Evolutionary conservation across 305 asterid genomes (phyloP).

Genomic region (Fraxinus albicans): DNA sequence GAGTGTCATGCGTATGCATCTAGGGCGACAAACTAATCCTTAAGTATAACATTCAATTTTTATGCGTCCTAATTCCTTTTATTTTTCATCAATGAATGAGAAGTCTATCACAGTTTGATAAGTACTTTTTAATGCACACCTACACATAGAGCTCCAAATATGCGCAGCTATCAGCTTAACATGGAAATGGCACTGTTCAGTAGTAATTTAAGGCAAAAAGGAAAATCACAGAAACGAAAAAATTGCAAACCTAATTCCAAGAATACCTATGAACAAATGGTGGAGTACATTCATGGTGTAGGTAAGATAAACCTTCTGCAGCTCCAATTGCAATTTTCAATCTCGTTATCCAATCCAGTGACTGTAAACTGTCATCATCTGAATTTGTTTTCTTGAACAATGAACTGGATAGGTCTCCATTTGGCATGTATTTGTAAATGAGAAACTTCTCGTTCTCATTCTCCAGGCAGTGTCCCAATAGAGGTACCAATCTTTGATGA

Average conservation of each 20-base stretch:
- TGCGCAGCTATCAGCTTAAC: not conserved
- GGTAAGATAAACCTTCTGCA: slow-evolving; percentile 34
- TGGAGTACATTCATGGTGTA: slow-evolving; percentile 57
- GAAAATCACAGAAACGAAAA: not conserved
- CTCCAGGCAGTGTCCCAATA: slow-evolving; percentile 67
- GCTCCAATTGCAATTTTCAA: slow-evolving; percentile 62
- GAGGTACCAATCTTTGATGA: slow-evolving; percentile 55
- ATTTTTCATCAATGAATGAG: not conserved
- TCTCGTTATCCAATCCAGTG: slow-evolving; percentile 70
- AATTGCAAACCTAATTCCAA: not conserved
- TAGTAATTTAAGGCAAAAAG: not conserved
- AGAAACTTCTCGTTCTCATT: slow-evolving; percentile 55
- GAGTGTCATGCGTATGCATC: not conserved
- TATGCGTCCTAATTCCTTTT: not conserved
- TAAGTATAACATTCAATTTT: not conserved
- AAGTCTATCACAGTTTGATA: not conserved
- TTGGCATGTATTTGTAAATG: slow-evolving; percentile 43
- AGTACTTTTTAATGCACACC: not conserved
- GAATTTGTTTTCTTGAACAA: slow-evolving; percentile 46
- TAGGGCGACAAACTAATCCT: not conserved
- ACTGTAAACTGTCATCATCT: slow-evolving; percentile 48
- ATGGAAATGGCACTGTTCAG: not conserved
- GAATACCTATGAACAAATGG: slow-evolving; percentile 65
- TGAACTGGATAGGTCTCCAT: slow-evolving; percentile 33
- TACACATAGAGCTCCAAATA: not conserved